phyloP scores from a whole-genome alignment of 345 rosid genomes.

The Aquilaria sinensis region DNA sequence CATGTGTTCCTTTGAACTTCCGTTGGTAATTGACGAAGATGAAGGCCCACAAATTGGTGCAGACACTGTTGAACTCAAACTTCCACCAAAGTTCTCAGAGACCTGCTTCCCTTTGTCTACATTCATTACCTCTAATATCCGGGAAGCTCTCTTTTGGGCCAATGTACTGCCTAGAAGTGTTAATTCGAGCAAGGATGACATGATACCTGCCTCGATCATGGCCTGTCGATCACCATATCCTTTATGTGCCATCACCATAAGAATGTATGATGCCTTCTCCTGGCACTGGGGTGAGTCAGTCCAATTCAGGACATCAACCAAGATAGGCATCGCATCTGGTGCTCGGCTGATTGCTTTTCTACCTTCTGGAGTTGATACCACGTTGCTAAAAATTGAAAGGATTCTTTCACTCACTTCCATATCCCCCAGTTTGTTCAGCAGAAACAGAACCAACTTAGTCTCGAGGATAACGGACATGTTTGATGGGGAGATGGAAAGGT shows the following conservation, averaged over 20 bases:
- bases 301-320: constrained; percentile 92
- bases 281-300: constrained; percentile 88
- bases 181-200: constrained; percentile 75
- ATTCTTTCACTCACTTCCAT: constrained; percentile 90
- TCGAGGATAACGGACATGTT: constrained; percentile 57
- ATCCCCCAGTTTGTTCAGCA: constrained; percentile 63
- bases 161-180: constrained; percentile 85
- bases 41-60: constrained; percentile 84
- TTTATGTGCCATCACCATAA: constrained; percentile 96
- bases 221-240: constrained; percentile 77
- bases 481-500: constrained; percentile 62
- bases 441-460: constrained; percentile 50
- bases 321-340: constrained; percentile 55
- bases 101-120: constrained; percentile 91
- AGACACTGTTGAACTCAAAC: constrained; percentile 53
- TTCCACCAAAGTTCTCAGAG: constrained; percentile 47
- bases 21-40: constrained; percentile 27
- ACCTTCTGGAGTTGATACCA: constrained; percentile 75
- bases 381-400: constrained; percentile 78
- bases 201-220: constrained; percentile 90
- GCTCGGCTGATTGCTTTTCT: constrained; percentile 58
- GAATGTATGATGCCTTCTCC: constrained; percentile 75
- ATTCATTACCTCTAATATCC: constrained; percentile 75
- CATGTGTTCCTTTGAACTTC: constrained; percentile 31
- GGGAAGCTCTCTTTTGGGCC: constrained; percentile 94